phyloP scores from a whole-genome alignment of 2,329 filamentous ascomycete species.

The Epichloe sibirici region DNA sequence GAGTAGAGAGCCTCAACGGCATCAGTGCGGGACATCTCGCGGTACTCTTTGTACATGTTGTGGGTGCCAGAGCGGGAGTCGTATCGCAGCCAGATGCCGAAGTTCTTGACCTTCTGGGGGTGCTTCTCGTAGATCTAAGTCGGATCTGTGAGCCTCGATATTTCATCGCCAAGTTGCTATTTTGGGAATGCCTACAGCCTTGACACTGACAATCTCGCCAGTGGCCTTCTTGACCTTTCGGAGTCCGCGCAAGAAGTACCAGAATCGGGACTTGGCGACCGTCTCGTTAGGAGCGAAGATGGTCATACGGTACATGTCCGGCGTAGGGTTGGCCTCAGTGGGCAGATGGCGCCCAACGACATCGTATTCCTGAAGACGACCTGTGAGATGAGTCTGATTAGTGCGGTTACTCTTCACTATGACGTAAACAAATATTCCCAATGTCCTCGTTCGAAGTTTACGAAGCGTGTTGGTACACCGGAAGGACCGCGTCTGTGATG shows the following conservation, averaged over 20 bases:
- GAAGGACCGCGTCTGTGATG: too few relatives aligned
- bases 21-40: slow-evolving; percentile 91
- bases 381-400: slow-evolving; percentile 33
- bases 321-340: slow-evolving; percentile 90
- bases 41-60: slow-evolving; percentile 99
- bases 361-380: slow-evolving; percentile 99
- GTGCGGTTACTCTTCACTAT: background rate
- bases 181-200: slow-evolving; percentile 52
- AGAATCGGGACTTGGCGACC: slow-evolving; percentile 99
- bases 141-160: slow-evolving; percentile 6
- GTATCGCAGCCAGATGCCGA: slow-evolving; percentile 99
- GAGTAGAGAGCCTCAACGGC: slow-evolving; percentile 96
- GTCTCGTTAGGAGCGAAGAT: slow-evolving; percentile 98
- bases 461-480: background rate
- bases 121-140: slow-evolving; percentile 92
- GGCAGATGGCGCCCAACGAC: slow-evolving; percentile 99
- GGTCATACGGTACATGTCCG: slow-evolving; percentile 99
- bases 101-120: slow-evolving; percentile 99
- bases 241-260: slow-evolving; percentile 99
- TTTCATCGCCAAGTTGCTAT: background rate
- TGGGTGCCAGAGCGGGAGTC: slow-evolving; percentile 99
- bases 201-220: slow-evolving; percentile 96
- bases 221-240: slow-evolving; percentile 99
- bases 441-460: background rate
- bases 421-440: too few relatives aligned